Percentiles rank a stretch among this genome's conserved stretches.
These are phyloP conservation scores for Penicillium sp. DNA, from an alignment of 2,329 filamentous ascomycete genomes.

Conservation along the genomic window DNA sequence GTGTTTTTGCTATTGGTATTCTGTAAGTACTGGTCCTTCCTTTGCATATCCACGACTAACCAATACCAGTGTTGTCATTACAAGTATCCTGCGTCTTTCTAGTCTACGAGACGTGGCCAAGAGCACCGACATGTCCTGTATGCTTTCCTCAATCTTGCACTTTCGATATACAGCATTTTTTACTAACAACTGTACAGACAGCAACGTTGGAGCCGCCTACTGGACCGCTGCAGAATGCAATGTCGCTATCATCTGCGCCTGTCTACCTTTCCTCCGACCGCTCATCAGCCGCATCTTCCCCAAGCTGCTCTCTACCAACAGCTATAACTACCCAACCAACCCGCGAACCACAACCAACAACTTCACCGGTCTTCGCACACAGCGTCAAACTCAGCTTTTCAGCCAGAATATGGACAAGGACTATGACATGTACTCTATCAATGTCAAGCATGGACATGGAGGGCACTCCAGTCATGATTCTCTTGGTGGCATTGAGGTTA, in stretches of 20 bases:
- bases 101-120: conserved; percentile 24
- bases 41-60: background rate
- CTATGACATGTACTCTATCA: conserved; percentile 28
- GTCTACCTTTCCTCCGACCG: conserved; percentile 39
- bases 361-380: conserved; percentile 13
- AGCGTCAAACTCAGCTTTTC: conserved; percentile 17
- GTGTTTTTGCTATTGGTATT: conserved; percentile 42
- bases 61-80: conserved; percentile 26
- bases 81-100: conserved; percentile 29
- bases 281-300: conserved; percentile 39
- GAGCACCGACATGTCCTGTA: conserved; percentile 28
- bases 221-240: conserved; percentile 44
- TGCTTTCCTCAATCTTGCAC: background rate
- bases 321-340: conserved; percentile 24
- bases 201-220: conserved; percentile 39
- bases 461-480: conserved; percentile 9
- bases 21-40: conserved; percentile 20
- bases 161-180: background rate
- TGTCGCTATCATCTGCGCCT: conserved; percentile 41
- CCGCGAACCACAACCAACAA: conserved; percentile 12
- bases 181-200: conserved; percentile 14
- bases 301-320: conserved; percentile 27
- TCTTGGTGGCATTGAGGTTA: conserved; percentile 29
- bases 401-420: conserved; percentile 22
- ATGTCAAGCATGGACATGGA: conserved; percentile 23